A percentile compares a stretch with the other conserved stretches of the same genome.
Conservation (phyloP, 2,329 filamentous ascomycete species). For the Xylariaceae sp. region DNA sequence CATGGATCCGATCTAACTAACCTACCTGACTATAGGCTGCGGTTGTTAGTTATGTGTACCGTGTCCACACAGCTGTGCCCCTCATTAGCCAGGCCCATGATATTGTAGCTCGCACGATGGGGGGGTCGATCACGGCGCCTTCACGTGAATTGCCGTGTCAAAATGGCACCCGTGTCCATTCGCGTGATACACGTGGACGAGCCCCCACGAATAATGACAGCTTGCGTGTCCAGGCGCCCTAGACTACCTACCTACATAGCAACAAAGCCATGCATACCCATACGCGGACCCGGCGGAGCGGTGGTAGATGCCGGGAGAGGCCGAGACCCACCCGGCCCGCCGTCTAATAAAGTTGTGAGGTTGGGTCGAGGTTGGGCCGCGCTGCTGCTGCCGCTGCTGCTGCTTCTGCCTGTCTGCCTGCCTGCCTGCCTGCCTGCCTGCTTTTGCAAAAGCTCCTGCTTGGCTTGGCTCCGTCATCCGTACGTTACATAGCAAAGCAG, state of each 20-base stretch:
- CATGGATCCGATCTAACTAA: neutral
- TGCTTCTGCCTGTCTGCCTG: too few species aligned
- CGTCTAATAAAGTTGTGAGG: neutral
- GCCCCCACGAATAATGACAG: constrained; percentile 9
- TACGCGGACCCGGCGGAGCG: constrained; percentile 3
- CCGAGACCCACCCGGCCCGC: constrained; percentile 4
- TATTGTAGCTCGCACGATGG: constrained; percentile 7
- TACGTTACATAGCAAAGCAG: neutral
- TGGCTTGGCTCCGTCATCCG: neutral
- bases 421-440: too few species aligned
- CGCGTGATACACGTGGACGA: constrained; percentile 11
- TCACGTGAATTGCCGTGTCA: constrained; percentile 5
- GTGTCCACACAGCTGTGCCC: neutral
- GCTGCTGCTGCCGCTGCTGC: neutral
- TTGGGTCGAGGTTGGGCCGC: constrained; percentile 18
- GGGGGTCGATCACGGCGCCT: constrained; percentile 6
- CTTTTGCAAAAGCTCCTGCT: too few species aligned
- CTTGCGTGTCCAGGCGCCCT: neutral
- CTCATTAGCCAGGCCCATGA: neutral
- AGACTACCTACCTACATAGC: neutral
- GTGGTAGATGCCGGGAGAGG: neutral
- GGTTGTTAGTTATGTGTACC: neutral
- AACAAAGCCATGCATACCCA: neutral
- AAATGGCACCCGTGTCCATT: constrained; percentile 7
- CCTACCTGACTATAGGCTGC: neutral